A percentile compares a stretch with the other conserved stretches of the same genome.
Evolutionary conservation across 768 basidiomycete species (phyloP).

Genomic region (Phylloporus sp.): DNA sequence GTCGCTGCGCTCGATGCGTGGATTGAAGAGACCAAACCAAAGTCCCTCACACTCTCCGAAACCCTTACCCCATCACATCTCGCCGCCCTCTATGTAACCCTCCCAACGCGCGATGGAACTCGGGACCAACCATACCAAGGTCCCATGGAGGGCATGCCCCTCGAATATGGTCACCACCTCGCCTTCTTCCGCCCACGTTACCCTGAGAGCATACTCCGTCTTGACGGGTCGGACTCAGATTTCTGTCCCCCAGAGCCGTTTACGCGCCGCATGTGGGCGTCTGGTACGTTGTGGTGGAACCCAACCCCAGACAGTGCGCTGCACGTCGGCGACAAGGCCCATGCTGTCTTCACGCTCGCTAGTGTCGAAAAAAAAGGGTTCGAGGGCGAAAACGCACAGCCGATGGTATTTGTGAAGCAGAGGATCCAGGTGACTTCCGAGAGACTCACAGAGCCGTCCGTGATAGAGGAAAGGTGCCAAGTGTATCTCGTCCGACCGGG

Average conservation of each 20-base stretch:
- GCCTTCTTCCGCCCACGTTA: constrained; percentile 69
- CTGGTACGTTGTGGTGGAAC: constrained; percentile 66
- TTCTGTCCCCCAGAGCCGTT: constrained; percentile 73
- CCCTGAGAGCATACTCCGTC: constrained; percentile 51
- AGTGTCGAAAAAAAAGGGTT: constrained; percentile 66
- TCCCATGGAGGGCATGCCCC: constrained; percentile 39
- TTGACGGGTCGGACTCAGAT: constrained; percentile 71
- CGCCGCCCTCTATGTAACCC: constrained; percentile 61
- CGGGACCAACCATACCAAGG: constrained; percentile 36
- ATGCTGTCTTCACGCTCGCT: constrained; percentile 44
- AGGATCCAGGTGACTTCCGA: constrained; percentile 47
- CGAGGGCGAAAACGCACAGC: constrained; percentile 42
- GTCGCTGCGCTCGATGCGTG: constrained; percentile 44
- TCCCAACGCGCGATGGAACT: constrained; percentile 69
- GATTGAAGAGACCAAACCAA: constrained; percentile 42
- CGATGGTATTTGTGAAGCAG: constrained; percentile 77
- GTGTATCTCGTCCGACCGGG: constrained; percentile 50
- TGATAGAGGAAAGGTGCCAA: constrained; percentile 64
- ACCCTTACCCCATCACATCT: constrained; percentile 53
- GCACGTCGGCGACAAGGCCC: constrained; percentile 50
- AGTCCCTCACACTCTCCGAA: constrained; percentile 44
- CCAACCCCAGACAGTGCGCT: constrained; percentile 36
- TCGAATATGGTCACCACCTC: constrained; percentile 66
- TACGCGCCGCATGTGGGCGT: constrained; percentile 79
- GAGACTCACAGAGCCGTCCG: constrained; percentile 42